Evolutionary conservation across 768 basidiomycete genomes (phyloP).

Genomic region (Hirschioporus abietinus): DNA sequence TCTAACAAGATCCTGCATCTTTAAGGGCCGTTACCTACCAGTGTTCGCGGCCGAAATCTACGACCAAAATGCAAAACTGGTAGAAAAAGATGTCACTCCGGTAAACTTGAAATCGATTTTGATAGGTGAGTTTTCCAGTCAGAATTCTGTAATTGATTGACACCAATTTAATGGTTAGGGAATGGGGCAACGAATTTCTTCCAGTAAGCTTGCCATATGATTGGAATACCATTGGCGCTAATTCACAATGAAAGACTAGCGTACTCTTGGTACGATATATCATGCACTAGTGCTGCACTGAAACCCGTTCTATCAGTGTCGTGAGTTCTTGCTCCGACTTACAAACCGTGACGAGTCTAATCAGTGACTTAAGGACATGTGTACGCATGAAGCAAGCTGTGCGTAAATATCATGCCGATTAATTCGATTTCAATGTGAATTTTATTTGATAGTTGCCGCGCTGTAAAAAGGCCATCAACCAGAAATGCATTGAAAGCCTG

Average conservation of each 20-base stretch:
- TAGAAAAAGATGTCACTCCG: slow-evolving; percentile 39
- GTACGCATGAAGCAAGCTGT: slow-evolving; percentile 58
- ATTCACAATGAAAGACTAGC: slow-evolving; percentile 34
- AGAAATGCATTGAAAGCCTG: slow-evolving; percentile 36
- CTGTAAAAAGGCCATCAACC: slow-evolving; percentile 34
- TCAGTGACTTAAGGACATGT: slow-evolving; percentile 26
- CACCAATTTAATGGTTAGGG: slow-evolving; percentile 22
- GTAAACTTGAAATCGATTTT: slow-evolving; percentile 67
- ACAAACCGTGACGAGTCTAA: not conserved
- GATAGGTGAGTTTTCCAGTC: slow-evolving; percentile 40
- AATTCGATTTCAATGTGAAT: slow-evolving; percentile 1
- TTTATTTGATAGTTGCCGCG: slow-evolving; percentile 33
- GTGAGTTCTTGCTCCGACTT: slow-evolving; percentile 14
- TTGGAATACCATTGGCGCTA: slow-evolving; percentile 11
- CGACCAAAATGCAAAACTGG: slow-evolving; percentile 59
- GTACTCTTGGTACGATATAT: slow-evolving; percentile 45
- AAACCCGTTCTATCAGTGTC: slow-evolving; percentile 45
- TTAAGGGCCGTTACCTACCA: slow-evolving; percentile 71
- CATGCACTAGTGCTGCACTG: slow-evolving; percentile 51
- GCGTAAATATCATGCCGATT: not conserved
- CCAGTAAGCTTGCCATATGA: not conserved
- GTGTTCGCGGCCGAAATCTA: slow-evolving; percentile 73
- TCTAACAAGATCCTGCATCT: not conserved
- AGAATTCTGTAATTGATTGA: not conserved
- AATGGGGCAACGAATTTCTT: slow-evolving; percentile 28